Base-by-base conservation (phyloP, 768 basidiomycete genomes). In the Boletus rubropictus region DNA sequence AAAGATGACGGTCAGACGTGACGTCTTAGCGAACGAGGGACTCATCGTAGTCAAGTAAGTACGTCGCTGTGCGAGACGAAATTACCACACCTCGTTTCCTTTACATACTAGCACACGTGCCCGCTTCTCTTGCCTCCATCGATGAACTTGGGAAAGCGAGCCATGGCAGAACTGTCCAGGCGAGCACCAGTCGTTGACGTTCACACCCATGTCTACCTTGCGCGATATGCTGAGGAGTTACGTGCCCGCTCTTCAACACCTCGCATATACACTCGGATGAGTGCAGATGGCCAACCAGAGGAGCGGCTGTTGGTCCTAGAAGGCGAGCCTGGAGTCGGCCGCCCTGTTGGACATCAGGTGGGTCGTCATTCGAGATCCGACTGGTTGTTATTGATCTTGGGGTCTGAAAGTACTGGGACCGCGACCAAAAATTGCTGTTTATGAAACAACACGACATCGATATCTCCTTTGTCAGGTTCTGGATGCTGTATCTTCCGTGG, bases 191-290 rank as follows among this genome's bases (percentile, higher is more conserved):
- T 88, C 36, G 79, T 93, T 37, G 90, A 93, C 69, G 72, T 93
- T 27, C 90, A 93, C 71, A 88, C 87, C 4, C 90, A 93, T 53
- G 78, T 91, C 34, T 93, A 89, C 60, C 76, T 89, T 17, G 86
- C 89, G 2, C 76, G 86, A 28, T 92, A 93, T 64, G 79, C 82
- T 17, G 70, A 81, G 0, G 67, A 89, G 41, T 71, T 92, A 38
- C 77, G 86, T 34, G 71, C 78, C 28, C 78, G 90, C 34, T 65
- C 76, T 3, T 62, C 69, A 14, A 84, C 80, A 2, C 88, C 89
- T 20, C 76, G 81, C 33, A 89, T 90, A 53, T 73, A 85, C 49
- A 68, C 70, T 29, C 67, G 74, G 12, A 64, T 63, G 2, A 65
- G 44, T 4, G 45, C 71, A 15, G 70, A 79, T 18, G 77, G 75